These are phyloP conservation scores for Selenicereus undatus DNA, from an alignment of 148 eudicot genomes.

Conservation along the genomic window DNA sequence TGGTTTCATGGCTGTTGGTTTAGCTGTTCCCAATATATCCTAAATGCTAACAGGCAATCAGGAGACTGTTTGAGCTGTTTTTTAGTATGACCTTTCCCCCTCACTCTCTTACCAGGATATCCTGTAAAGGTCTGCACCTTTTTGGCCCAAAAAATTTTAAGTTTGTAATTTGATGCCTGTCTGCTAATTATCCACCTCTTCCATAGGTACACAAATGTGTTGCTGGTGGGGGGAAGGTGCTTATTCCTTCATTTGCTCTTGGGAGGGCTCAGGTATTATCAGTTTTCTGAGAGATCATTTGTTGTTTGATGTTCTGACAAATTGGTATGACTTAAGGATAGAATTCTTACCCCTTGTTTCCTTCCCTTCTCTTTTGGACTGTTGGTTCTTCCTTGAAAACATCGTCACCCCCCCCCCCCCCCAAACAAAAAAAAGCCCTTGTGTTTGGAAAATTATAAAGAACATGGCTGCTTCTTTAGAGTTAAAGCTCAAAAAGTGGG, in stretches of 20 bases:
- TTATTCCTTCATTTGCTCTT: constrained; percentile 91
- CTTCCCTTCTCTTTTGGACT: no score
- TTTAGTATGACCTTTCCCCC: background rate
- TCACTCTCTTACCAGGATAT: background rate
- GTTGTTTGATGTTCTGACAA: background rate
- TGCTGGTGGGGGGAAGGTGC: constrained; percentile 83
- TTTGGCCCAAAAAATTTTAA: background rate
- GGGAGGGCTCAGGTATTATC: constrained; percentile 92
- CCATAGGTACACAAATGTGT: constrained; percentile 82
- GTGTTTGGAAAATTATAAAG: no score
- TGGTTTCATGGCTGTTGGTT: no score
- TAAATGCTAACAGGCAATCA: background rate
- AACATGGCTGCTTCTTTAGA: no score
- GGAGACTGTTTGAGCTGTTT: background rate
- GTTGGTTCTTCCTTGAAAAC: no score
- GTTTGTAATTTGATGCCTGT: background rate
- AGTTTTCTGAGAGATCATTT: background rate
- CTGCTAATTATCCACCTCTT: constrained; percentile 4
- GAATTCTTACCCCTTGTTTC: background rate
- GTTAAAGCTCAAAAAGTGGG: no score
- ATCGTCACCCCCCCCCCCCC: no score
- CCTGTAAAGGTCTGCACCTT: background rate
- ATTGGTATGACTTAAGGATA: background rate
- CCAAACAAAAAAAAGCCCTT: no score
- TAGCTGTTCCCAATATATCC: no score